Percentiles rank a stretch among this genome's conserved stretches.
Evolutionary conservation across 73 alveolate species (phyloP).

Genomic region (Stentor coeruleus): DNA sequence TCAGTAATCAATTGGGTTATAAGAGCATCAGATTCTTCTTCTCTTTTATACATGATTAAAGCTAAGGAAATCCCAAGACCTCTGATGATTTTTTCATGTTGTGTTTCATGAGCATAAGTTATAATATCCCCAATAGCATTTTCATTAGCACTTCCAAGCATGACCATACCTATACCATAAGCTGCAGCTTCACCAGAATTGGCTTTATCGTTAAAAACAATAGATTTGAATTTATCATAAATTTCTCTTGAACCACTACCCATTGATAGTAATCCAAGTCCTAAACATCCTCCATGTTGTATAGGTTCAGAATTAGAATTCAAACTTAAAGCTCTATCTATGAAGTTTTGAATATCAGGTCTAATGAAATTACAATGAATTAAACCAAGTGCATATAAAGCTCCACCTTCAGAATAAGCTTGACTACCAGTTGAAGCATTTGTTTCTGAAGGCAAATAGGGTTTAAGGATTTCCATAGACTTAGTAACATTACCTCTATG

Average conservation of each 20-base stretch:
- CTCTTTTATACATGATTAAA: slow-evolving; percentile 83
- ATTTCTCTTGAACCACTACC: slow-evolving; percentile 72
- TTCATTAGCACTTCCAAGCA: slow-evolving; percentile 80
- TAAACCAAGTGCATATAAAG: slow-evolving; percentile 83
- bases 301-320: slow-evolving; percentile 66
- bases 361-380: slow-evolving; percentile 81
- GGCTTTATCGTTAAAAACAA: slow-evolving; percentile 87
- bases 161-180: slow-evolving; percentile 89
- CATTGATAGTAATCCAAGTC: slow-evolving; percentile 91
- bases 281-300: slow-evolving; percentile 96
- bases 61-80: slow-evolving; percentile 86
- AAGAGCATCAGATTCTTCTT: slow-evolving; percentile 86
- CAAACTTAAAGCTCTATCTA: slow-evolving; percentile 45
- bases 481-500: slow-evolving; percentile 88
- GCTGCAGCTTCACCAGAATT: slow-evolving; percentile 97
- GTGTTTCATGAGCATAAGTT: slow-evolving; percentile 73
- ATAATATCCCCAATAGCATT: slow-evolving; percentile 73
- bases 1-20: slow-evolving; percentile 66
- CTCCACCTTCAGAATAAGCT: slow-evolving; percentile 78
- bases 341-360: slow-evolving; percentile 53
- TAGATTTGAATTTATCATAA: slow-evolving; percentile 65
- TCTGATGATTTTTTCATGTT: slow-evolving; percentile 86
- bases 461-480: slow-evolving; percentile 66
- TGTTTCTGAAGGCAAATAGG: slow-evolving; percentile 52
- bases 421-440: slow-evolving; percentile 15